phyloP scores from a whole-genome alignment of 2,329 filamentous ascomycete species.

The Byssothecium circinans region DNA sequence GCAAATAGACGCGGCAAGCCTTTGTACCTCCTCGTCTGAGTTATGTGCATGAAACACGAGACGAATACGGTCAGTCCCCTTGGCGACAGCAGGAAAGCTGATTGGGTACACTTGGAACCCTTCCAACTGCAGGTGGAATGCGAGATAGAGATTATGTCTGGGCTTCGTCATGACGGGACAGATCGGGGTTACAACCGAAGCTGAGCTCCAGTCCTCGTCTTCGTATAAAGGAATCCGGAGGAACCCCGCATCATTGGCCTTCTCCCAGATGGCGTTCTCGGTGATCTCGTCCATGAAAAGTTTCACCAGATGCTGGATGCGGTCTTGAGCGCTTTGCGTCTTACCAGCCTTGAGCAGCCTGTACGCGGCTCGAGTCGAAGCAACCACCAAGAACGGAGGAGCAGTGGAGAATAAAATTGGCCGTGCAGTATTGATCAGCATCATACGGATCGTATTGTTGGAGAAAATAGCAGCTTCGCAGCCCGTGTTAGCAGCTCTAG shows the following conservation, averaged over 20 bases:
- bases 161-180: conserved; percentile 3
- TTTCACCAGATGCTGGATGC: conserved; percentile 9
- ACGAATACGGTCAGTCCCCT: not conserved
- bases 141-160: not conserved
- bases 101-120: not conserved
- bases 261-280: conserved; percentile 5
- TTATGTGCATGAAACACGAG: conserved; percentile 44
- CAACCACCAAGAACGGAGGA: conserved; percentile 40
- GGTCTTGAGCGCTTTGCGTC: conserved; percentile 1
- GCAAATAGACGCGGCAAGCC: too few relatives aligned
- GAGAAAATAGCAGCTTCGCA: conserved; percentile 21
- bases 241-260: conserved; percentile 8
- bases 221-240: conserved; percentile 9
- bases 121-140: conserved; percentile 32
- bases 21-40: conserved; percentile 45
- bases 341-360: too few relatives aligned
- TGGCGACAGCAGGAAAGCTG: not conserved
- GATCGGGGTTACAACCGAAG: conserved; percentile 7
- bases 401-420: conserved; percentile 36
- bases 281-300: conserved; percentile 4
- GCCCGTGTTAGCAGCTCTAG: too few relatives aligned
- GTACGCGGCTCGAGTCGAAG: conserved; percentile 40
- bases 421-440: conserved; percentile 13
- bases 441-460: conserved; percentile 11
- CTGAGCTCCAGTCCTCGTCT: conserved; percentile 8